Conservation (phyloP, 345 rosid species). For the Salix exigua region DNA sequence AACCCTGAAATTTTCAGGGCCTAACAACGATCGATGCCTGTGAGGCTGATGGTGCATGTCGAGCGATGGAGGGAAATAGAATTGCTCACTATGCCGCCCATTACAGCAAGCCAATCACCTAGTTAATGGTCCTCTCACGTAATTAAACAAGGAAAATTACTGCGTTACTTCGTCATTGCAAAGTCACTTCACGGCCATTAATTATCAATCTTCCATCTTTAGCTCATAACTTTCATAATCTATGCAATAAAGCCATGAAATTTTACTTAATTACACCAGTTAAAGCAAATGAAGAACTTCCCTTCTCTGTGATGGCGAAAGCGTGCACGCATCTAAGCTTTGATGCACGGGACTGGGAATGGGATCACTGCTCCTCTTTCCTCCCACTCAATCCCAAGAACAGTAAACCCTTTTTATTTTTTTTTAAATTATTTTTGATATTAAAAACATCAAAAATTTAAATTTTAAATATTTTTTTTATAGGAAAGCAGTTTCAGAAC, state of each 20-base stretch:
- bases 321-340: slow-evolving; percentile 9
- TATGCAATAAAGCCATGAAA: background rate
- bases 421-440: no score
- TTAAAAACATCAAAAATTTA: no score
- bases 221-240: background rate
- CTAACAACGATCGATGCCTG: no score
- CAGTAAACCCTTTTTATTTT: background rate
- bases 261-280: background rate
- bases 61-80: no score
- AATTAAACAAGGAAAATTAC: background rate
- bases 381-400: background rate
- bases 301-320: background rate
- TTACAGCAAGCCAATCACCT: no score
- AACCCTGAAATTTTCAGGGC: no score
- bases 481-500: slow-evolving; percentile 30
- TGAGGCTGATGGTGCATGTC: no score
- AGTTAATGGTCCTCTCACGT: background rate
- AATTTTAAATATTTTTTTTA: no score
- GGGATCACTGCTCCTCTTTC: background rate
- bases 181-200: background rate
- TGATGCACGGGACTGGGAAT: background rate
- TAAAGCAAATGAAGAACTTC: background rate
- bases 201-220: background rate
- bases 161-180: background rate
- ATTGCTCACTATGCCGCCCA: no score